These are phyloP conservation scores for Leptographium radiaticola DNA, from an alignment of 2,329 filamentous ascomycete species.

Conservation along the genomic window DNA sequence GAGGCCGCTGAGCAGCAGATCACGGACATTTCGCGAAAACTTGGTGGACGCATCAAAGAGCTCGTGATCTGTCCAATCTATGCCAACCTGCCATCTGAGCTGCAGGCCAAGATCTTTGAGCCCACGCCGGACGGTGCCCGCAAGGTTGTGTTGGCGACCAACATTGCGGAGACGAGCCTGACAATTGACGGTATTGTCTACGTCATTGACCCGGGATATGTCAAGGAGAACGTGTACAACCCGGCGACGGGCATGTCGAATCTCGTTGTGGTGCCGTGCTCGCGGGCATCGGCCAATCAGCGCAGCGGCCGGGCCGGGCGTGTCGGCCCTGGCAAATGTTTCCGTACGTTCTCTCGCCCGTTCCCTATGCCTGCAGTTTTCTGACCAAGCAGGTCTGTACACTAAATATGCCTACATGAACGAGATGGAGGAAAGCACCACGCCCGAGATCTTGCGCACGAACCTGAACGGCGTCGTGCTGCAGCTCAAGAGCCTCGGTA, in stretches of 20 bases:
- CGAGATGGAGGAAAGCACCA: slow-evolving; percentile 84
- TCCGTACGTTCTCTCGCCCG: slow-evolving; percentile 33
- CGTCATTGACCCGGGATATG: slow-evolving; percentile 89
- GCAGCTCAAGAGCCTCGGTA: slow-evolving; percentile 76
- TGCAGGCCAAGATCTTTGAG: slow-evolving; percentile 90
- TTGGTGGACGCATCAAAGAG: slow-evolving; percentile 74
- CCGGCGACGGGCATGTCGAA: slow-evolving; percentile 86
- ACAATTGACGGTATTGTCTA: slow-evolving; percentile 95
- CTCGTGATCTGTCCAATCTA: slow-evolving; percentile 90
- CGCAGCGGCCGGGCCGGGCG: slow-evolving; percentile 85
- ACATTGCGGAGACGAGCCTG: slow-evolving; percentile 91
- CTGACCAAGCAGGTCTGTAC: slow-evolving; percentile 41
- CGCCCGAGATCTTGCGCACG: slow-evolving; percentile 83
- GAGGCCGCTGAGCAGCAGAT: slow-evolving; percentile 76
- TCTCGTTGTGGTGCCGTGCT: slow-evolving; percentile 81
- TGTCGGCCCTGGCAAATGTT: slow-evolving; percentile 85
- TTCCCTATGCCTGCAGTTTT: neutral
- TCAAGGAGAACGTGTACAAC: slow-evolving; percentile 92
- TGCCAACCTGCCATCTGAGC: slow-evolving; percentile 77
- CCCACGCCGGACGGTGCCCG: slow-evolving; percentile 73
- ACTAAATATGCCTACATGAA: slow-evolving; percentile 92
- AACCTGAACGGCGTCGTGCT: slow-evolving; percentile 78
- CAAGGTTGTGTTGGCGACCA: slow-evolving; percentile 89
- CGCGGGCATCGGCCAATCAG: slow-evolving; percentile 84
- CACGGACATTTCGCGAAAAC: slow-evolving; percentile 71